Base-by-base conservation (phyloP, 2,329 filamentous ascomycete species). In the Pyrenophora seminiperda region DNA sequence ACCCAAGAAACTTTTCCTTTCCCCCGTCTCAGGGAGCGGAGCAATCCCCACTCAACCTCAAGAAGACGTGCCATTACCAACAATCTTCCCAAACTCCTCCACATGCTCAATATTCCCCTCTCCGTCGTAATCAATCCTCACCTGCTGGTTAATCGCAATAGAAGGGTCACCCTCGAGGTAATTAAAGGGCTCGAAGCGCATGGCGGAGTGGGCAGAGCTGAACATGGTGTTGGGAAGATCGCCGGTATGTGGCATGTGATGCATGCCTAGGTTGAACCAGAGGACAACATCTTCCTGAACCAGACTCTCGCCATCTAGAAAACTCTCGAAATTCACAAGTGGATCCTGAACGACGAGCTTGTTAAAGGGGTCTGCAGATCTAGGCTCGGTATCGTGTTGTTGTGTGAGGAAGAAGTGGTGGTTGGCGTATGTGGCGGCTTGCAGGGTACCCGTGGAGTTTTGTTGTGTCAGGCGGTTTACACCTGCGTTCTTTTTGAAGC, bases 211-310 rank as follows among this genome's bases (percentile, higher is more conserved):
- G 2, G 77, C 77, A 7, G 75, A 75, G 13, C 76, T 79, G 63
- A 77, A 75, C 42, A 82, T 75, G 0, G 81, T 83, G 58, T 81
- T 82, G 14, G 81, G 81, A 10, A 83, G 62, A 42, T 70, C 66
- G 29, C 61, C 63, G 2, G 70, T 68, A 19, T 72, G 70, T 1
- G 77, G 79, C 17, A 79, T 72, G 56, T 81, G 79, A 58, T 82
- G 79, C 66, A 79, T 78, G 36, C 79, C 79, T 7, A 82, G 65
- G 58, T 81, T 81, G 58, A 81, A 76, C 72, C 78, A 81, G 3
- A 80, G 52, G 2, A 81, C 77, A 75, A 69, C 9, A 47, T 74
- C 73, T 51, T 74, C 68, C 37, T 73, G 72, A 18, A 75, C 73
- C 4, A 77, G 48, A 53, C 63, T 62, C 58, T 81, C 78, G 13